phyloP scores from a whole-genome alignment of 768 basidiomycete genomes.

The Lanmaoa pseudosensibilis region DNA sequence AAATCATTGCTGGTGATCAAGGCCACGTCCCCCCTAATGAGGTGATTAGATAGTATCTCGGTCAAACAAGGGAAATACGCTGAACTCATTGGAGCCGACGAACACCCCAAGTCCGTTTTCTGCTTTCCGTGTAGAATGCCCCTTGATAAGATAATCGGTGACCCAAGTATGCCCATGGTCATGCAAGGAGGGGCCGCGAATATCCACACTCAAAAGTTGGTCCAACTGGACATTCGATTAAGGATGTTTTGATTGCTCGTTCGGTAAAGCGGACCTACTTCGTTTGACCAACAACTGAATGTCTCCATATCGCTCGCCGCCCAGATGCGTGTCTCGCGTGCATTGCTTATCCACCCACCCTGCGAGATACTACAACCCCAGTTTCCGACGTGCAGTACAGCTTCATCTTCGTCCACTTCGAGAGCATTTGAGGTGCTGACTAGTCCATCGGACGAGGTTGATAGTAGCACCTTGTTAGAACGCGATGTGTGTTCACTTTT shows the following conservation, averaged over 20 bases:
- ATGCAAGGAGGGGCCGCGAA: constrained; percentile 64
- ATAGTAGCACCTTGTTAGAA: constrained; percentile 56
- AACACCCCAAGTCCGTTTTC: constrained; percentile 50
- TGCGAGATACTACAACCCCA: constrained; percentile 82
- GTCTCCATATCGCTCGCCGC: constrained; percentile 95
- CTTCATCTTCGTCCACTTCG: constrained; percentile 88
- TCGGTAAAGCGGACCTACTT: constrained; percentile 42
- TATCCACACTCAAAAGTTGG: constrained; percentile 53
- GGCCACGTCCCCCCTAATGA: constrained; percentile 55
- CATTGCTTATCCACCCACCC: constrained; percentile 59
- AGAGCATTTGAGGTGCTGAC: constrained; percentile 67
- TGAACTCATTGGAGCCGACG: constrained; percentile 74
- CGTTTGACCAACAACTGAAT: constrained; percentile 78
- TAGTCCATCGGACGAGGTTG: constrained; percentile 83
- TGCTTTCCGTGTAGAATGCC: constrained; percentile 32
- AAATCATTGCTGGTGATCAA: constrained; percentile 48
- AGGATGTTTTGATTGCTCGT: not conserved
- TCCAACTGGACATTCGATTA: constrained; percentile 53
- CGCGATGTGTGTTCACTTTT: constrained; percentile 31
- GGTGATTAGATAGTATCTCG: not conserved
- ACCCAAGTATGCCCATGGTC: constrained; percentile 61
- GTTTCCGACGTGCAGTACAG: constrained; percentile 76
- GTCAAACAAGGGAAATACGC: not conserved
- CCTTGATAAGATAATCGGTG: constrained; percentile 74
- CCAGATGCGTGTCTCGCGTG: constrained; percentile 57